Evolutionary conservation across 148 eudicot genomes (phyloP).

Genomic region (Linanthus parryae): DNA sequence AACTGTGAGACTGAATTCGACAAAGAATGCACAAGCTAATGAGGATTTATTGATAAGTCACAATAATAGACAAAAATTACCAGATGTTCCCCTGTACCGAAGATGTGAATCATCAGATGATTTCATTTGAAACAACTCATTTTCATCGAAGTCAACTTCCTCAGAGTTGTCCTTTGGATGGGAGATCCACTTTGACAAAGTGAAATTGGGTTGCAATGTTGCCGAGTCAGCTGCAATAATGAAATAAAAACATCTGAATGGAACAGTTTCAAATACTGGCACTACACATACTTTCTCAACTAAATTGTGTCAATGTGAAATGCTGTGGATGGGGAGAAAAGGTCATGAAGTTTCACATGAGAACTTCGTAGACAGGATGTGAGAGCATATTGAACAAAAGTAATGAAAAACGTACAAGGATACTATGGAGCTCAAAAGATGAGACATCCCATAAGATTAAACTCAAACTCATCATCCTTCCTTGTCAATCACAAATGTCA

Average conservation of each 20-base stretch:
- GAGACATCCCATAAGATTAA: no score
- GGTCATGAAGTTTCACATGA: no score
- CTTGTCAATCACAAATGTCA: no score
- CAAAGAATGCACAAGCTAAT: background rate
- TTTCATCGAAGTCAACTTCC: conserved; percentile 26
- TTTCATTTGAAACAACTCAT: conserved; percentile 23
- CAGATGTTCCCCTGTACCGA: conserved; percentile 31
- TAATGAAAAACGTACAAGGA: no score
- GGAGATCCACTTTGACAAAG: conserved; percentile 64
- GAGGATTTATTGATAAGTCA: background rate
- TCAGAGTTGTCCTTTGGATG: conserved; percentile 16
- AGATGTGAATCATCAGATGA: conserved; percentile 22
- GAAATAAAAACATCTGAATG: background rate
- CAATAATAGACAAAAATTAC: conserved; percentile 9
- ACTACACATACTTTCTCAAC: no score
- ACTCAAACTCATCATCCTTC: no score
- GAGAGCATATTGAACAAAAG: no score
- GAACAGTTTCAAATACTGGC: no score
- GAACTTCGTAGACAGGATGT: no score
- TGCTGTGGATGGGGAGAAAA: no score
- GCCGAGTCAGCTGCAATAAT: conserved; percentile 12
- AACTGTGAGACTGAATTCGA: background rate
- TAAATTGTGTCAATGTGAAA: no score
- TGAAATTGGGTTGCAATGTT: conserved; percentile 39
- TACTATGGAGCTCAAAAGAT: no score